Evolutionary conservation across 2,329 filamentous ascomycete genomes (phyloP).

Genomic region (Alternaria longipes): DNA sequence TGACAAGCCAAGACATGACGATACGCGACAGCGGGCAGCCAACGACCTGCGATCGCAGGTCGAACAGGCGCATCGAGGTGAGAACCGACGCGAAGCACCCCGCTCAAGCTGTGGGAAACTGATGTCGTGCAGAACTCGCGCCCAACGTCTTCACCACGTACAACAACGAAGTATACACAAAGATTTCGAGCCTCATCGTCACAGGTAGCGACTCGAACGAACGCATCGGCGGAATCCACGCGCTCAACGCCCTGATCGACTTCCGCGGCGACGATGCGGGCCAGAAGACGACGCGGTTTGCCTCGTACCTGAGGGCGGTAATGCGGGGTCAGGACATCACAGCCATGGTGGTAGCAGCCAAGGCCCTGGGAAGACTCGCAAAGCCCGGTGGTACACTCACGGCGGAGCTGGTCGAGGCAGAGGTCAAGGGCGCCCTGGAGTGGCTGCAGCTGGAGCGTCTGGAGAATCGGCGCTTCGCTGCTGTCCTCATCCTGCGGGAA

Average conservation of each 20-base stretch:
- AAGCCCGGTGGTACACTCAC: constrained; percentile 92
- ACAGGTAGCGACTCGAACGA: constrained; percentile 88
- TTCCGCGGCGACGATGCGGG: constrained; percentile 95
- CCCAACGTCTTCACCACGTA: constrained; percentile 79
- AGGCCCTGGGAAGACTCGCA: constrained; percentile 88
- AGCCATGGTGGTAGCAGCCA: constrained; percentile 89
- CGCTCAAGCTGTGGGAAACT: constrained; percentile 27
- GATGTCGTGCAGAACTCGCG: constrained; percentile 69
- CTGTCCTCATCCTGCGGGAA: constrained; percentile 89
- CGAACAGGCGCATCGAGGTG: constrained; percentile 58
- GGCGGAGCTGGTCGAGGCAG: constrained; percentile 93
- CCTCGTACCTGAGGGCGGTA: constrained; percentile 86
- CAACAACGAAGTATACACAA: constrained; percentile 72
- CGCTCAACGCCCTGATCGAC: constrained; percentile 91
- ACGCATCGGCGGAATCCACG: constrained; percentile 88
- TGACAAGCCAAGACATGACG: constrained; percentile 54
- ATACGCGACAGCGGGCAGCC: constrained; percentile 55
- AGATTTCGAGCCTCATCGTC: constrained; percentile 77
- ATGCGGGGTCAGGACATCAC: constrained; percentile 89
- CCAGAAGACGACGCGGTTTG: constrained; percentile 93
- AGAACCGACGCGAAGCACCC: constrained; percentile 27
- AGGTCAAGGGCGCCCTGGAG: constrained; percentile 95
- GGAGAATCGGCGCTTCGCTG: constrained; percentile 91
- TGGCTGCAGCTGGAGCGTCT: constrained; percentile 96
- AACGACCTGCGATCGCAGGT: constrained; percentile 55